phyloP scores from a whole-genome alignment of 768 basidiomycete genomes.

The Phaffia tasmanica region DNA sequence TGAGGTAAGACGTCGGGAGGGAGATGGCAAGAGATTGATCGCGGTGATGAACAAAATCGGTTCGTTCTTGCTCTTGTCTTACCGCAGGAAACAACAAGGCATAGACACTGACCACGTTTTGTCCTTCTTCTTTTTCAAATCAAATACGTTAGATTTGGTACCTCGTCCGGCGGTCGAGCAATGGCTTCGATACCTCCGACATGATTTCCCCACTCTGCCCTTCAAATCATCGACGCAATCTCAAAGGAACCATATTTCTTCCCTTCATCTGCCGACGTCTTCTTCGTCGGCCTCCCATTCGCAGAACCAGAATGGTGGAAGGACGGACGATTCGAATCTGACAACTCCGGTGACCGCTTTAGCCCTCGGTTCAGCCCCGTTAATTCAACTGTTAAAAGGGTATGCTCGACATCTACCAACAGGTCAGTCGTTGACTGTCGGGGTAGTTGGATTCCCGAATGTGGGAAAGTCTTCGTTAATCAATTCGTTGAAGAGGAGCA shows the following conservation, averaged over 20 bases:
- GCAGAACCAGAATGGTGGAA: constrained; percentile 8
- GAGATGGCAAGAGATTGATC: constrained; percentile 80
- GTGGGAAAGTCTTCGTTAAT: constrained; percentile 93
- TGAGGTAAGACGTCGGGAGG: constrained; percentile 72
- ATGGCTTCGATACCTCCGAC: constrained; percentile 85
- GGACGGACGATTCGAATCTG: constrained; percentile 9
- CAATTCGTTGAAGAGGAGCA: constrained; percentile 68
- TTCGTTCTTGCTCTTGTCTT: constrained; percentile 38
- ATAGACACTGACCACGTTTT: not conserved
- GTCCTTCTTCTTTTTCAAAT: not conserved
- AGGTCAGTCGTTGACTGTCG: constrained; percentile 51
- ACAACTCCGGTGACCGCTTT: constrained; percentile 33
- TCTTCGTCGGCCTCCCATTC: constrained; percentile 17
- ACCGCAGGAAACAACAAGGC: not conserved
- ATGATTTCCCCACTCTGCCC: constrained; percentile 82
- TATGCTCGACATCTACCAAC: constrained; percentile 36
- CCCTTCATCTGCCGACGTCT: constrained; percentile 37
- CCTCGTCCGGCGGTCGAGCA: constrained; percentile 74
- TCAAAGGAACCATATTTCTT: constrained; percentile 70
- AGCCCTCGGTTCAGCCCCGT: constrained; percentile 41
- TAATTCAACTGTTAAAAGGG: constrained; percentile 65
- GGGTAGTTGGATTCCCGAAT: constrained; percentile 92
- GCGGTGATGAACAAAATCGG: constrained; percentile 97
- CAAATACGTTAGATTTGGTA: constrained; percentile 57
- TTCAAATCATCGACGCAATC: constrained; percentile 72